These are phyloP conservation scores for Rubroshorea leprosula DNA, from an alignment of 345 rosid genomes.

Conservation along the genomic window DNA sequence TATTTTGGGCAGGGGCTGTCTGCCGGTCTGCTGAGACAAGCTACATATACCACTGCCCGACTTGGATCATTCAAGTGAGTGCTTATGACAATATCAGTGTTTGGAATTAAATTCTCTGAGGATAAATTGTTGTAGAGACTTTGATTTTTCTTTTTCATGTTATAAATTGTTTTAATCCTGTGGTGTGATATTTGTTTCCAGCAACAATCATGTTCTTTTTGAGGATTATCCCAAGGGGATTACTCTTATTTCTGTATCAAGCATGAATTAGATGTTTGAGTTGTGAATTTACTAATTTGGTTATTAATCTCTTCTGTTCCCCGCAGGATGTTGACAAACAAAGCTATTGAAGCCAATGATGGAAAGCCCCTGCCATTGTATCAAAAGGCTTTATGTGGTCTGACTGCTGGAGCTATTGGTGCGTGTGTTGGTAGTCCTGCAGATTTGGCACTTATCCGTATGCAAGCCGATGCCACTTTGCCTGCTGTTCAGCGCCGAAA, in stretches of 20 bases:
- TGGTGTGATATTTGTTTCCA: background rate
- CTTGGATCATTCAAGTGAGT: constrained; percentile 94
- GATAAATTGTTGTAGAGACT: background rate
- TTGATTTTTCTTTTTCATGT: background rate
- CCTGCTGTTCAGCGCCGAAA: constrained; percentile 89
- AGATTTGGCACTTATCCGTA: constrained; percentile 93
- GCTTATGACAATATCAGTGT: background rate
- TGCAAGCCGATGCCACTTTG: constrained; percentile 97
- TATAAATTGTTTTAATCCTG: background rate
- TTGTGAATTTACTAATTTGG: background rate
- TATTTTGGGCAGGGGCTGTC: constrained; percentile 63
- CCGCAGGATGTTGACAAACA: constrained; percentile 72
- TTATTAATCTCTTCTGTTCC: constrained; percentile 7
- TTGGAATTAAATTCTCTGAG: background rate
- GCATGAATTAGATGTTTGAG: background rate
- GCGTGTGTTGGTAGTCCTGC: constrained; percentile 91
- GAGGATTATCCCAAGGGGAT: too few species aligned
- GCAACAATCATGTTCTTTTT: background rate
- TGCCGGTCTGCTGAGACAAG: constrained; percentile 96
- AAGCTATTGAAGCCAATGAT: constrained; percentile 83
- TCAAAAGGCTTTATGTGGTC: constrained; percentile 95
- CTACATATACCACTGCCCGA: constrained; percentile 95
- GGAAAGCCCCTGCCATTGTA: constrained; percentile 96
- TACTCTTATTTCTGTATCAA: background rate
- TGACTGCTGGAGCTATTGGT: constrained; percentile 99